Conservation (phyloP, 1,284 basidiomycete species). For the Neolentinus lepideus region DNA sequence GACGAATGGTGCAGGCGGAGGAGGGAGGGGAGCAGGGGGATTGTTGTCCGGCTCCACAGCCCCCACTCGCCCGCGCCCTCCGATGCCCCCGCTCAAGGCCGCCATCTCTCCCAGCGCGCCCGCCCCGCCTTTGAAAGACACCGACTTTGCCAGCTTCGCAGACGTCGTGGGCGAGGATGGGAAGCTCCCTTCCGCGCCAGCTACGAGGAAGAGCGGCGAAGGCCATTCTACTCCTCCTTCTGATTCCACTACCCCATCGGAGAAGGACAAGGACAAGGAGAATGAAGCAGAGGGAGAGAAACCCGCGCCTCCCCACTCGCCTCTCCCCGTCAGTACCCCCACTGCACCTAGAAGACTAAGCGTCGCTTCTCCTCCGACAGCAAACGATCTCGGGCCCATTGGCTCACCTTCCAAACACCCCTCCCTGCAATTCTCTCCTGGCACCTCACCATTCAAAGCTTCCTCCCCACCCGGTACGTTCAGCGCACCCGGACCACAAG, state of each 20-base stretch:
- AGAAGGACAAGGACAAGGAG: not conserved
- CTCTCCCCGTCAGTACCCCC: slow-evolving; percentile 47
- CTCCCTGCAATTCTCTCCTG: slow-evolving; percentile 37
- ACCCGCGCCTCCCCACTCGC: no score
- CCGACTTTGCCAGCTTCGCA: slow-evolving; percentile 68
- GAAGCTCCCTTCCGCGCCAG: slow-evolving; percentile 39
- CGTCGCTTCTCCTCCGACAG: slow-evolving; percentile 19
- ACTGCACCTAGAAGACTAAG: slow-evolving; percentile 28
- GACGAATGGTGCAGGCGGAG: slow-evolving; percentile 2
- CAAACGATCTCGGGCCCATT: slow-evolving; percentile 65
- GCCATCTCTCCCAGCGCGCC: slow-evolving; percentile 70
- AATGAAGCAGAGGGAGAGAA: slow-evolving; percentile 2
- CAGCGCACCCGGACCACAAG: slow-evolving; percentile 58
- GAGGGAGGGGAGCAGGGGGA: slow-evolving; percentile 2
- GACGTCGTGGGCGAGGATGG: slow-evolving; percentile 40
- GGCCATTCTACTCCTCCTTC: not conserved
- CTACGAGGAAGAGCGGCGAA: slow-evolving; percentile 19
- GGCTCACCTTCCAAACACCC: slow-evolving; percentile 58
- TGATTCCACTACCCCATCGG: not conserved
- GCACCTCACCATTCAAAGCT: slow-evolving; percentile 38
- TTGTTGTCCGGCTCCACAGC: slow-evolving; percentile 47
- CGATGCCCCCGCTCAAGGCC: slow-evolving; percentile 61
- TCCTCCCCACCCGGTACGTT: slow-evolving; percentile 63
- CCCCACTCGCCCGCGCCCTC: slow-evolving; percentile 46
- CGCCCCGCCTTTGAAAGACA: slow-evolving; percentile 69